Conservation (phyloP, 768 basidiomycete genomes). For the Serendipita sp. region DNA sequence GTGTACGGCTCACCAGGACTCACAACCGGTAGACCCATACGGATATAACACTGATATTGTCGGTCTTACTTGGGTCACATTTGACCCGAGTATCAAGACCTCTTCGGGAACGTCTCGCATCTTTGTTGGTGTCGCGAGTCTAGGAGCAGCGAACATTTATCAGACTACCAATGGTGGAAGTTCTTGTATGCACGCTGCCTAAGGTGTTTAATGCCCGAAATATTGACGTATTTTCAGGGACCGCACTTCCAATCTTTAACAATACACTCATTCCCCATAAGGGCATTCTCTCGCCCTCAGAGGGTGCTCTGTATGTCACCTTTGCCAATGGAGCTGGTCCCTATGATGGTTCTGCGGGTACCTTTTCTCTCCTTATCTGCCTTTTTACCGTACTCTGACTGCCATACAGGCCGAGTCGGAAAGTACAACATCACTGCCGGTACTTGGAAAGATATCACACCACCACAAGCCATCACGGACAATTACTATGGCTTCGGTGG, state of each 20-base stretch:
- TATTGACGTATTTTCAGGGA: no score
- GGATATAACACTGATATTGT: conserved; percentile 24
- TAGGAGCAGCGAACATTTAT: conserved; percentile 38
- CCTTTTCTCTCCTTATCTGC: no score
- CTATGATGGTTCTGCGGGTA: conserved; percentile 34
- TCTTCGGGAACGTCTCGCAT: conserved; percentile 42
- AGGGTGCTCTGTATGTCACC: conserved; percentile 41
- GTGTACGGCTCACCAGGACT: no score
- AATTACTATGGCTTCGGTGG: conserved; percentile 17
- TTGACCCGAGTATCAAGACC: conserved; percentile 25
- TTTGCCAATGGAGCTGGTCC: conserved; percentile 50
- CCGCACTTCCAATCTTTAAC: conserved; percentile 38
- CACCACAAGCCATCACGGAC: conserved; percentile 22
- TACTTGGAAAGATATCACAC: conserved; percentile 46
- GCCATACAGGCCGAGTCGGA: conserved; percentile 12
- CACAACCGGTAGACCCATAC: not conserved
- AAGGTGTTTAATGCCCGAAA: no score
- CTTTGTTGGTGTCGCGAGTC: conserved; percentile 49
- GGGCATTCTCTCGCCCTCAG: conserved; percentile 43
- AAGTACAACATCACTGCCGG: conserved; percentile 29
- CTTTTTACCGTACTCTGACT: no score
- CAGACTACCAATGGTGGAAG: conserved; percentile 40
- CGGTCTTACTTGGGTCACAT: conserved; percentile 45
- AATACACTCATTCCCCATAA: conserved; percentile 46
- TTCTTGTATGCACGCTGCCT: conserved; percentile 26